Base-by-base conservation (phyloP, 352 stramenopile genomes). In the Phytophthora hybrid region DNA sequence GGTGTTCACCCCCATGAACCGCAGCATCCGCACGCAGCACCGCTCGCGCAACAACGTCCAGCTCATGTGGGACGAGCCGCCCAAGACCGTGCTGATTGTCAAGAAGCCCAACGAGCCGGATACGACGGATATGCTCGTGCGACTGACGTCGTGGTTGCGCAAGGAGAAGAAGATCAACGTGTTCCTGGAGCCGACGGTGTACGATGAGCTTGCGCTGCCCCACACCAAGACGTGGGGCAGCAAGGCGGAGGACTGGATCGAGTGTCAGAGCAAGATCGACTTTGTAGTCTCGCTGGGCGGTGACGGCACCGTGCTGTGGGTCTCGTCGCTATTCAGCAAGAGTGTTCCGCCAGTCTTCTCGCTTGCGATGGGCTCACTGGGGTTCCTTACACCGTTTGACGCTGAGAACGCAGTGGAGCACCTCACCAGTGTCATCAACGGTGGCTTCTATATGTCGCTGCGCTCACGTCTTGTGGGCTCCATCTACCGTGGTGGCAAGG, bases 361-460 rank as follows among this genome's bases (percentile, higher is more conserved):
- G 10, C 93, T 99, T 19, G 93, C 95, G 0, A 97, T 98, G 77
- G 98, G 98, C 29, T 98, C 91, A 58, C 80, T 99, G 16, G 98
- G 98, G 2, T 99, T 99, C 70, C 84, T 99, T 26, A 99, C 98
- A 34, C 93, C 94, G 4, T 99, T 99, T 81, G 80, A 97, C 49
- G 80, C 88, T 4, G 77, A 89, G 1, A 81, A 87, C 23, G 84
- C 83, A 37, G 69, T 85, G 49, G 88, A 96, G 29, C 82, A 95
- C 63, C 76, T 97, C 47, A 89, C 75, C 47, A 84, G 71, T 51
- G 81, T 95, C 51, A 92, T 96, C 34, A 86, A 92, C 23, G 90
- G 90, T 5, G 90, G 88, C 14, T 96, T 97, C 51, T 91, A 93
- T 68, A 85, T 97, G 78, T 96, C 89, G 21, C 56, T 97, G 39